Evolutionary conservation across 352 stramenopile genomes (phyloP), one percentile per base, ranked within the genome.

Genomic region (Elongisporangium senticosum): DNA sequence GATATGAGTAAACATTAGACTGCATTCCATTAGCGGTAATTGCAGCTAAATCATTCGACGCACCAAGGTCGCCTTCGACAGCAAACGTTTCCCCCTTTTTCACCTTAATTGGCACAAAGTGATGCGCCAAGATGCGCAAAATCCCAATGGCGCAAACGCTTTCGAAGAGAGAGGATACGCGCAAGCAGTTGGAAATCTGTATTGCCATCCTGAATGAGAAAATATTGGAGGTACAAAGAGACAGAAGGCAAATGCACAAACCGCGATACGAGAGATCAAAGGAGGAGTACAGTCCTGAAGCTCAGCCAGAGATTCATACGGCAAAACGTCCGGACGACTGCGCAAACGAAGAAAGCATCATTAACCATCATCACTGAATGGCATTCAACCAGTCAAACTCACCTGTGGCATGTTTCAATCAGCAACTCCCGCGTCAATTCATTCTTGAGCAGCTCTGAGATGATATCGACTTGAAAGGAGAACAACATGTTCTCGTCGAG

Each of bases 91-190:
- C 61, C 40, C 80, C 78, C 22, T 59, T 55, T 1, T 53, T 55
- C 39, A 93, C 67, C 55, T 58, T 69, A 1, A 86, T 74, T 14
- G 83, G 83, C 2, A 83, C 69, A 49, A 93, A 93, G 59, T 89
- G 86, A 48, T 87, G 74, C n/a, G 83, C 90, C 28, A 95, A 65
- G 7, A 85, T 72, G 3, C 80, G 77, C 33, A 95, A 43, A 53
- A 95, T 88, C n/a, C 71, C 82, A 37, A 87, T 88, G 13, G 85
- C 82, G 37, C 80, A 90, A 17, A 93, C 83, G 15, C 82, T 89
- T 53, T 90, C 83, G 28, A 95, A 95, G 4, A 95, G 56, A 6
- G 83, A 88, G 0, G 83, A 93, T 6, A 86, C 79, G 1, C 85
- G 83, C 49, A 95, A 65, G 19, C 83, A 92, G 51, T 89, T 95